Evolutionary conservation across 306 rosid genomes (phyloP).

Genomic region (Trichosanthes cucumerina): DNA sequence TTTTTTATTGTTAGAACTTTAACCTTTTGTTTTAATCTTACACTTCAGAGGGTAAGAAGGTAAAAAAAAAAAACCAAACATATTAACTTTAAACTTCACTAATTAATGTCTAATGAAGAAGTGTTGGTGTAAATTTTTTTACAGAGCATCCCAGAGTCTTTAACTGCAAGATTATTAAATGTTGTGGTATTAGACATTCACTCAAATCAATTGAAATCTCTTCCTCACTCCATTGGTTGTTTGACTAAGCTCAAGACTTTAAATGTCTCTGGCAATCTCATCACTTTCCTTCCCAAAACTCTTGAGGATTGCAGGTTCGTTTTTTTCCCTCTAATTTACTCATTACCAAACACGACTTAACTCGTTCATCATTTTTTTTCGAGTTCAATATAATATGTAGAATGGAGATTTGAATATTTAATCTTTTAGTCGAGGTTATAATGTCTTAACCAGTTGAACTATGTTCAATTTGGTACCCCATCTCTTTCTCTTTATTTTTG

Average conservation of each 20-base stretch:
- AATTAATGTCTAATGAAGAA: not conserved
- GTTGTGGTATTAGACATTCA: conserved; percentile 60
- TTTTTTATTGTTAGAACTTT: too few species aligned
- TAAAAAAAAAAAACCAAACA: too few species aligned
- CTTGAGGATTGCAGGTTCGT: conserved; percentile 83
- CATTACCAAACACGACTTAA: not conserved
- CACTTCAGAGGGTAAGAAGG: too few species aligned
- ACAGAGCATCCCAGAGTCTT: conserved; percentile 78
- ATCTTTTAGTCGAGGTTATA: too few species aligned
- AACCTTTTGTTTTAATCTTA: too few species aligned
- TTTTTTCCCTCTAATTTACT: not conserved
- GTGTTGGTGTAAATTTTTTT: not conserved
- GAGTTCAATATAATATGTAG: too few species aligned
- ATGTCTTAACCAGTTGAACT: too few species aligned
- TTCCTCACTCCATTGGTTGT: conserved; percentile 89
- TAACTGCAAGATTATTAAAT: conserved; percentile 63
- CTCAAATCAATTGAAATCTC: conserved; percentile 69
- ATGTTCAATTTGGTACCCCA: too few species aligned
- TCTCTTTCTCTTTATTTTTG: too few species aligned
- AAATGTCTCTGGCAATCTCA: conserved; percentile 68
- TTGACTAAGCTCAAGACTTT: conserved; percentile 67
- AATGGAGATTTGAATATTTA: too few species aligned
- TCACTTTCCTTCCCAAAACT: conserved; percentile 57
- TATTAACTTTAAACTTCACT: not conserved
- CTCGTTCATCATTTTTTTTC: too few species aligned